Conservation (phyloP, 805 yeast genomes). For the Nakazawaea peltata region DNA sequence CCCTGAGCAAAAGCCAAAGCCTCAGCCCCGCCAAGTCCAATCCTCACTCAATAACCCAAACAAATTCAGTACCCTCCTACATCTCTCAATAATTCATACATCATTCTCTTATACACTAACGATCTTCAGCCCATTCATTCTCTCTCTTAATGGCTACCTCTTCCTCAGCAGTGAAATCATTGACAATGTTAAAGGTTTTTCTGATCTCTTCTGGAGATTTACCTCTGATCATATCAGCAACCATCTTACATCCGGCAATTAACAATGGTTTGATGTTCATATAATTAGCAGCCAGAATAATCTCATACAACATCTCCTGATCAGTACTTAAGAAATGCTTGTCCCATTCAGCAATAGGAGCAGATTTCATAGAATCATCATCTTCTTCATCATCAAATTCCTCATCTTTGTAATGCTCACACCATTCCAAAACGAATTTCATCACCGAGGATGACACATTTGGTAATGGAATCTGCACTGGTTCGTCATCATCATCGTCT, state of each 20-base stretch:
- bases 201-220: conserved; percentile 76
- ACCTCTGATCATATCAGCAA: conserved; percentile 78
- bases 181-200: conserved; percentile 71
- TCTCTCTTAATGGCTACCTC: conserved; percentile 84
- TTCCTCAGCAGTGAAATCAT: conserved; percentile 81
- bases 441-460: conserved; percentile 83
- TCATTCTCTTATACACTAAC: conserved; percentile 37
- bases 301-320: conserved; percentile 81
- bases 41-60: no score
- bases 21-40: no score
- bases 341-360: conserved; percentile 95
- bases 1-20: no score
- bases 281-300: conserved; percentile 75
- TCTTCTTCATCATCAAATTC: conserved; percentile 68
- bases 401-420: conserved; percentile 86
- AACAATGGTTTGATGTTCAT: conserved; percentile 66
- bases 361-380: conserved; percentile 80
- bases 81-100: no score
- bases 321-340: conserved; percentile 89
- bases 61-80: background rate
- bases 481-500: conserved; percentile 57
- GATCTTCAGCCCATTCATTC: conserved; percentile 88
- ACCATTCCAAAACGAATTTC: conserved; percentile 92
- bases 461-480: conserved; percentile 80
- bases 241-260: conserved; percentile 74